These are phyloP conservation scores for Abrus precatorius DNA, from an alignment of 306 rosid genomes.

Conservation along the genomic window DNA sequence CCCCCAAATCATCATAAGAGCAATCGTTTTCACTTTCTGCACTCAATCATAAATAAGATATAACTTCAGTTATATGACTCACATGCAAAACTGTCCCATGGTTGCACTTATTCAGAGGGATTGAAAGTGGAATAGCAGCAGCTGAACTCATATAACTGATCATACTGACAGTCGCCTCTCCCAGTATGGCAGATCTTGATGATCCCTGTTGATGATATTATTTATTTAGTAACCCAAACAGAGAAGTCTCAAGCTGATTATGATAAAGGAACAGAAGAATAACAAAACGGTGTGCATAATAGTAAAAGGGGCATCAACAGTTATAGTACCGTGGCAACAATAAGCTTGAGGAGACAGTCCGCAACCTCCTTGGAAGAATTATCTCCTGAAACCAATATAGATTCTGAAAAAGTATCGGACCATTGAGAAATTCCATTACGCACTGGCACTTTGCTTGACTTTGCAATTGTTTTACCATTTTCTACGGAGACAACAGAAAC, in stretches of 20 bases:
- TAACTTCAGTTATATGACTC: conserved; percentile 47
- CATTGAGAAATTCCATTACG: conserved; percentile 70
- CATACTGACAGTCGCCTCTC: conserved; percentile 65
- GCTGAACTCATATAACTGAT: conserved; percentile 56
- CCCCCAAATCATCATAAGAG: conserved; percentile 28
- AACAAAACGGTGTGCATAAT: conserved; percentile 30
- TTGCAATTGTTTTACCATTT: conserved; percentile 61
- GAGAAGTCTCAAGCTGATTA: conserved; percentile 33
- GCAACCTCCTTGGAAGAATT: conserved; percentile 53
- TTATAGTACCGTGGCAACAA: conserved; percentile 63
- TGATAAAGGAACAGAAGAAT: conserved; percentile 30
- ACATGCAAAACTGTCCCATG: conserved; percentile 66
- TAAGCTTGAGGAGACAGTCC: conserved; percentile 60
- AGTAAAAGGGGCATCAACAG: conserved; percentile 26
- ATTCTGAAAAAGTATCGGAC: conserved; percentile 63
- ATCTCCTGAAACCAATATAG: conserved; percentile 59
- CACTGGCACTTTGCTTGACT: conserved; percentile 58
- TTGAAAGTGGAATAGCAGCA: conserved; percentile 60
- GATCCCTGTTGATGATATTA: conserved; percentile 57
- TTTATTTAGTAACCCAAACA: conserved; percentile 35
- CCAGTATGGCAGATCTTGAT: conserved; percentile 65
- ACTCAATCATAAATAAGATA: conserved; percentile 28
- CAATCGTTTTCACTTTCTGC: conserved; percentile 17
- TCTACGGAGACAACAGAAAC: conserved; percentile 60
- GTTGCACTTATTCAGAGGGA: conserved; percentile 63